Evolutionary conservation across 2,329 filamentous ascomycete genomes (phyloP), one percentile per base, ranked within the genome.

Genomic region (Teratosphaeria pseudoeucalypti): DNA sequence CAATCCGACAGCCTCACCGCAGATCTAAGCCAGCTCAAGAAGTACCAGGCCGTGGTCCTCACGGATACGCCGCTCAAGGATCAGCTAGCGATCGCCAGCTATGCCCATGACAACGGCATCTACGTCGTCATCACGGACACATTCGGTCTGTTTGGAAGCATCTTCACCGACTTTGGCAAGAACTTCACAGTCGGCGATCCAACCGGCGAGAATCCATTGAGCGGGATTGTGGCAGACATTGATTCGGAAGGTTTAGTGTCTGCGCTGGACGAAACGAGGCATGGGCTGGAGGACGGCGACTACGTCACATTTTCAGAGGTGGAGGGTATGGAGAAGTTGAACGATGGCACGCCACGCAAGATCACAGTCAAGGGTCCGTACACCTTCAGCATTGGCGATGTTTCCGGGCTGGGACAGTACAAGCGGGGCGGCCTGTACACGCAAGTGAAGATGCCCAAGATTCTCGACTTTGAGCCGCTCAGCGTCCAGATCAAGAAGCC

Each of bases 401-500:
- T 97, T 10, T 90, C 89, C 27, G 87, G 85, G 6, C 81, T 96
- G 39, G 94, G 94, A 39, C 82, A 89, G 68, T 99, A 99, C 78
- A 79, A 89, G 78, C 84, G 88, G 57, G 92, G 92, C 54, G 94
- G 94, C 62, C 83, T 96, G 61, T 99, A 89, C 74, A 87, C 89
- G 47, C 94, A 99, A 75, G 94, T 97, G 75, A 99, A 97, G 82
- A 96, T 96, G 92, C 94, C 94, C 56, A 96, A 94, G 78, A 84
- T 90, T 58, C 77, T 97, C 69, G 84, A 94, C 72, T 99, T 97
- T 77, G 89, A 96, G 78, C 81, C 85, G 49, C 83, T 96, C 60
- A 85, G 85, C 52, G 78, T 84, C 57, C 84, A 95, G 62, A 76
- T 96, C 59, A 90, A 90, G 75, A 88, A 90, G 60, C 94, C 94